A percentile compares a stretch with the other conserved stretches of the same genome.
phyloP scores from a whole-genome alignment of 768 basidiomycete species.

The Infundibulicybe gibba region DNA sequence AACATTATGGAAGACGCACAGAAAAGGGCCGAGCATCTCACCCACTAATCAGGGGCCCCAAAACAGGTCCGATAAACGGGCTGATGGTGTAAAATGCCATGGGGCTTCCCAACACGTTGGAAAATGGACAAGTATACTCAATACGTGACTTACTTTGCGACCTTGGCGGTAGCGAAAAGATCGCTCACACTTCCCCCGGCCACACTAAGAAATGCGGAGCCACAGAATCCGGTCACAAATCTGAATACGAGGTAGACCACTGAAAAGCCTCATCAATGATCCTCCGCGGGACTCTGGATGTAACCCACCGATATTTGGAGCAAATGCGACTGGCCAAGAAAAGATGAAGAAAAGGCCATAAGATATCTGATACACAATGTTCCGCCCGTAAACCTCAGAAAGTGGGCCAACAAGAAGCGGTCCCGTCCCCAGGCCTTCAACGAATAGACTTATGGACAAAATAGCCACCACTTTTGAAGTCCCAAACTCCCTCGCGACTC shows the following conservation, averaged over 20 bases:
- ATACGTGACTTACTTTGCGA: slow-evolving; percentile 48
- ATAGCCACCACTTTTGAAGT: slow-evolving; percentile 45
- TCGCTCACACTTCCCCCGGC: slow-evolving; percentile 55
- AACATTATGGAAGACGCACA: background rate
- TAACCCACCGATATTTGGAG: slow-evolving; percentile 56
- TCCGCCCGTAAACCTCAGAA: slow-evolving; percentile 61
- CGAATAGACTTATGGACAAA: slow-evolving; percentile 53
- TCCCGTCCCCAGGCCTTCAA: slow-evolving; percentile 55
- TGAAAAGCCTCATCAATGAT: slow-evolving; percentile 12
- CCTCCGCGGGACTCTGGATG: background rate
- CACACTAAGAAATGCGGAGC: slow-evolving; percentile 54
- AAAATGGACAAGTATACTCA: background rate
- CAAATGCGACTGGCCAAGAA: slow-evolving; percentile 72
- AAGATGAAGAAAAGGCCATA: slow-evolving; percentile 60
- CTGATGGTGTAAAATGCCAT: slow-evolving; percentile 56
- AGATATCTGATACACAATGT: slow-evolving; percentile 57
- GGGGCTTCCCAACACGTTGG: slow-evolving; percentile 21
- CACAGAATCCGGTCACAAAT: slow-evolving; percentile 51
- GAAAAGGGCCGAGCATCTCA: slow-evolving; percentile 21
- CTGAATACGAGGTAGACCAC: slow-evolving; percentile 60
- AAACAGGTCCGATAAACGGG: slow-evolving; percentile 47
- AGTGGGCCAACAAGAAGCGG: slow-evolving; percentile 54
- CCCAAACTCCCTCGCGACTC: slow-evolving; percentile 46
- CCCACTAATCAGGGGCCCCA: slow-evolving; percentile 60
- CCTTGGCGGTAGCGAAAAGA: slow-evolving; percentile 50